Base-by-base conservation (phyloP, 192 early-diverging fungal species). In the Kickxella alabastrina region DNA sequence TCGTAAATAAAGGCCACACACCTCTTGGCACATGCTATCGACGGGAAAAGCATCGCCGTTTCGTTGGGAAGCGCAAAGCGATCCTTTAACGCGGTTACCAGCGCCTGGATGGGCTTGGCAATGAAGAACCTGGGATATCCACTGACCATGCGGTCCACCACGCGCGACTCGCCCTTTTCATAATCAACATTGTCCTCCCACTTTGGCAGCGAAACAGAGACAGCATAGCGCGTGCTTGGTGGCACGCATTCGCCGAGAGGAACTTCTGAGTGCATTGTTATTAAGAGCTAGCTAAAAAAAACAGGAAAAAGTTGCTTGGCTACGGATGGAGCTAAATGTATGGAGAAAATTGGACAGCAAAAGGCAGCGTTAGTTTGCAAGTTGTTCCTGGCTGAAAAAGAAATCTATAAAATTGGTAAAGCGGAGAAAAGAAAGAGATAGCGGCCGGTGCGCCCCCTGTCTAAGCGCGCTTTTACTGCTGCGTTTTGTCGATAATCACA, bases 91-190 rank as follows among this genome's bases (percentile, higher is more conserved):
- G 65, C 70, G 18, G 62, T 56, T 4, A 68, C 72, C 13, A 81
- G 74, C 46, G 58, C 59, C 53, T 70, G 58, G 13, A 70, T 59
- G 26, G 57, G 37, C 66, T 34, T 65, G 34, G 38, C 85, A 75
- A 88, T 88, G 54, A 95, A 92, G 77, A 98, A 98, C 29, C 95
- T 87, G 10, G 95, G 95, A 58, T 98, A 98, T 1, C 95, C 95
- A 34, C 78, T 79, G 32, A 80, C 72, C 84, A 98, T 86, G 27
- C 66, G 77, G 22, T 77, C 58, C 34, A 85, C 65, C 18, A 95
- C 88, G 4, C 79, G 61, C 8, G 80, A 74, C 29, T 84, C 81
- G n/a, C 82, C 90, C 74, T 93, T 89, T 57, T 98, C 95, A 50
- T 98, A 98, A 29, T 84, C 87, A 39, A 98, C 77, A 58, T 95